phyloP scores from a whole-genome alignment of 2,329 filamentous ascomycete species.

The Colletotrichum falcatum region DNA sequence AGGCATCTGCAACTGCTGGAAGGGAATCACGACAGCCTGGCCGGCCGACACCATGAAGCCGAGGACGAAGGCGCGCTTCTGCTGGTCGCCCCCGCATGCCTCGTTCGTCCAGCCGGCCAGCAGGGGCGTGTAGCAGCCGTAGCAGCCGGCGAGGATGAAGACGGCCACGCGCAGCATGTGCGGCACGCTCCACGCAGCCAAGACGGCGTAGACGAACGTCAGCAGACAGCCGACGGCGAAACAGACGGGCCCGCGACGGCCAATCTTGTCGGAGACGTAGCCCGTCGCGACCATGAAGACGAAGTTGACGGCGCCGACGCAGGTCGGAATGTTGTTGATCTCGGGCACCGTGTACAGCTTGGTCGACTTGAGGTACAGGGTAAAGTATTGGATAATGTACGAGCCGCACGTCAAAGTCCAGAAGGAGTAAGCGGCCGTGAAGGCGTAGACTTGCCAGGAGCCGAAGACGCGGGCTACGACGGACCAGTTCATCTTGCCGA shows the following conservation, averaged over 20 bases:
- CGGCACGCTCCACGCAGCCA: constrained; percentile 54
- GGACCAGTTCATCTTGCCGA: constrained; percentile 51
- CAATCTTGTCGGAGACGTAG: constrained; percentile 51
- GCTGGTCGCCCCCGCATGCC: constrained; percentile 55
- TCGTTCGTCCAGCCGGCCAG: constrained; percentile 56
- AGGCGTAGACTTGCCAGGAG: constrained; percentile 59
- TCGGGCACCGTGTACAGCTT: constrained; percentile 51
- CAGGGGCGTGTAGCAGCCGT: constrained; percentile 57
- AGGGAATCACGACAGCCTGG: constrained; percentile 53
- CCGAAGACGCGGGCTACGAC: constrained; percentile 54
- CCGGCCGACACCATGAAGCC: constrained; percentile 54
- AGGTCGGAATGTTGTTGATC: constrained; percentile 60
- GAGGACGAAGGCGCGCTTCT: constrained; percentile 56
- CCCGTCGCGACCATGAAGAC: constrained; percentile 55
- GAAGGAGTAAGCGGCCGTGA: constrained; percentile 54
- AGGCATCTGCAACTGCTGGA: constrained; percentile 54
- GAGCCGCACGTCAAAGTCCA: constrained; percentile 54
- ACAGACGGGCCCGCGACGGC: constrained; percentile 52
- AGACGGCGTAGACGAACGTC: constrained; percentile 52
- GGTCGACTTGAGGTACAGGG: constrained; percentile 54
- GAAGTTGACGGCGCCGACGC: constrained; percentile 57
- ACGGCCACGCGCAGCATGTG: constrained; percentile 53
- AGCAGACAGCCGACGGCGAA: constrained; percentile 51
- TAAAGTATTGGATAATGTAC: constrained; percentile 56
- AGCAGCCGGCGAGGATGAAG: constrained; percentile 55